Base-by-base conservation (phyloP, 1,139 yeast species). In the Saccharomyces pastorianus region DNA sequence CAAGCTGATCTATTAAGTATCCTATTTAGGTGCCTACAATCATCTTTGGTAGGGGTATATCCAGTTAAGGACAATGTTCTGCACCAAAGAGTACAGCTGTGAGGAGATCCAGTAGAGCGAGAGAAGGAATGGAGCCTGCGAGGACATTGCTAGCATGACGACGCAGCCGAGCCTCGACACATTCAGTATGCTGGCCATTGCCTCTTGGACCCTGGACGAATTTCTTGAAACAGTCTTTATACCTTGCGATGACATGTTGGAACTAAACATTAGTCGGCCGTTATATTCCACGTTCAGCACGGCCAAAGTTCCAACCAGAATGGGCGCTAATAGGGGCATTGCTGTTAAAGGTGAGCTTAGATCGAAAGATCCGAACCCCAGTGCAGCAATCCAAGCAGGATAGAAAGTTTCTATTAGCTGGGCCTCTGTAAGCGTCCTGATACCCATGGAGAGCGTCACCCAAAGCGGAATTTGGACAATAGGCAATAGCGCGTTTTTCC, bases 71-170 rank as follows among this genome's bases (percentile, higher is more conserved):
- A 85, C 56, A 13, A 86, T 68, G 65, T 90, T 91, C 63, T 90
- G 97, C 0, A 81, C 59, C 58, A 88, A 73, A 1, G 96, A 90
- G 65, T 77, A 90, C 1, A 78, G 64, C 66, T 88, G 91, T 0
- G 96, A 89, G 50, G 91, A 82, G 32, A 88, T 76, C 98, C 98
- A 91, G 70, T 89, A 91, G 31, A 89, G 69, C 0, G 85, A 81
- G 48, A 91, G 73, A 0, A 95, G 90, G 25, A 84, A 75, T 0
- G 97, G 96, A 0, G 96, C 96, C 64, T 90, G 95, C 52, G 89
- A 79, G 0, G 96, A 78, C 11, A 89, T 76, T 5, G 91, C 91
- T 86, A 89, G 88, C 72, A 91, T 76, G 60, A 88, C 83, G 2
- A 89, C 83, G 52, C 87, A 82, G 27, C 93, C 83, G 63, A 88